A percentile compares a stretch with the other conserved stretches of the same genome.
These are phyloP conservation scores for Apiotrichum domesticum DNA, from an alignment of 1,284 basidiomycete species.

Conservation along the genomic window DNA sequence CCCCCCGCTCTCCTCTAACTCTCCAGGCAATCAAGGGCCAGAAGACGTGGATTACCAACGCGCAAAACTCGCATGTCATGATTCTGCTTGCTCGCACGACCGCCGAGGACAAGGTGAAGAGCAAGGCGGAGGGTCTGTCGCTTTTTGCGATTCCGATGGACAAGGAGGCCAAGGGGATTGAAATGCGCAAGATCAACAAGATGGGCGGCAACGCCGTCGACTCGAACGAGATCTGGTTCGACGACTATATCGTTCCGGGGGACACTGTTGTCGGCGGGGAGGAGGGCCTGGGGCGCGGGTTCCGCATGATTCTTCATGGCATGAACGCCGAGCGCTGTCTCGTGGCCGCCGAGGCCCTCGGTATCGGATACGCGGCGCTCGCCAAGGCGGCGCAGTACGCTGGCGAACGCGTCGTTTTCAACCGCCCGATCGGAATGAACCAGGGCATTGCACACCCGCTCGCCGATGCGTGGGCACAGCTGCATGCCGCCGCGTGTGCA, in stretches of 20 bases:
- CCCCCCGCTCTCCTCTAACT: too few relatives aligned
- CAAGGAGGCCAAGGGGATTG: conserved; percentile 11
- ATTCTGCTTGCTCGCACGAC: conserved; percentile 21
- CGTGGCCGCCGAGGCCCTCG: conserved; percentile 47
- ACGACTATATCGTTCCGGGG: conserved; percentile 17
- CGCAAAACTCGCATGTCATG: conserved; percentile 23
- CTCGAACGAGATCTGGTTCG: conserved; percentile 19
- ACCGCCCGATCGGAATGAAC: conserved; percentile 19
- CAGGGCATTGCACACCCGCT: conserved; percentile 22
- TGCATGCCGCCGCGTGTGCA: conserved; percentile 13
- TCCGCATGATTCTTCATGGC: conserved; percentile 40
- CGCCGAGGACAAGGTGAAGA: conserved; percentile 19
- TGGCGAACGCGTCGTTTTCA: conserved; percentile 16
- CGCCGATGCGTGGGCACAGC: conserved; percentile 20
- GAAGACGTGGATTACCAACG: conserved; percentile 20
- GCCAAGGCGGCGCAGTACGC: conserved; percentile 13
- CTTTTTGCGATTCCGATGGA: conserved; percentile 19
- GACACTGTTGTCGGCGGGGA: conserved; percentile 15
- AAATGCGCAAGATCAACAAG: conserved; percentile 13
- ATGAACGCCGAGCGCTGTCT: conserved; percentile 48
- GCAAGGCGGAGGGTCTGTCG: conserved; percentile 15
- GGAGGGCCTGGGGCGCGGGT: conserved; percentile 41
- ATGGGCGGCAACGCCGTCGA: conserved; percentile 17
- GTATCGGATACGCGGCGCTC: conserved; percentile 26
- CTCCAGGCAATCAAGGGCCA: conserved; percentile 15